These are phyloP conservation scores for Escallonia herrerae DNA, from an alignment of 129 eudicot genomes.

Conservation along the genomic window DNA sequence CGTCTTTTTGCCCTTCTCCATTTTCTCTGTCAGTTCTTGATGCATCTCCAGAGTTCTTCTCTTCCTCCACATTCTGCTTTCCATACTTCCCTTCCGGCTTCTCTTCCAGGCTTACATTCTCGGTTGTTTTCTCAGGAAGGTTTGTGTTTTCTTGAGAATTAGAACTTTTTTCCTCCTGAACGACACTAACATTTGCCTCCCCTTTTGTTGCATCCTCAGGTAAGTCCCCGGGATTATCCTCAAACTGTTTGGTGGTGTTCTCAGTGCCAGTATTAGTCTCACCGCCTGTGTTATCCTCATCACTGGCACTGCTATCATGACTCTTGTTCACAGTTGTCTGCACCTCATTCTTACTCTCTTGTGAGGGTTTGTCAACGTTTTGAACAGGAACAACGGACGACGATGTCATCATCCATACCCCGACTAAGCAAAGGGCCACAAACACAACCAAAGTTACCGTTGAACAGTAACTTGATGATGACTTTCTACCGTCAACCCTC, in stretches of 20 bases:
- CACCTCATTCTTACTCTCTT: slow-evolving; percentile 41
- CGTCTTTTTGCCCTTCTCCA: slow-evolving; percentile 21
- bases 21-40: slow-evolving; percentile 16
- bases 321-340: slow-evolving; percentile 25
- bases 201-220: slow-evolving; percentile 95
- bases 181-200: slow-evolving; percentile 28
- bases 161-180: slow-evolving; percentile 27
- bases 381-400: slow-evolving; percentile 72
- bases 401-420: slow-evolving; percentile 98
- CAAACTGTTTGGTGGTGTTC: slow-evolving; percentile 51
- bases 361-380: slow-evolving; percentile 36
- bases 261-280: slow-evolving; percentile 26
- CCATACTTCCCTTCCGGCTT: slow-evolving; percentile 28
- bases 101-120: slow-evolving; percentile 31
- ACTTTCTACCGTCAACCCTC: slow-evolving; percentile 70
- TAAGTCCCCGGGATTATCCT: slow-evolving; percentile 80
- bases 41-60: slow-evolving; percentile 21
- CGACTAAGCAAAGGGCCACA: slow-evolving; percentile 85
- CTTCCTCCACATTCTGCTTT: slow-evolving; percentile 13
- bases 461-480: slow-evolving; percentile 71
- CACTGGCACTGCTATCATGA: slow-evolving; percentile 9
- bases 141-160: slow-evolving; percentile 18
- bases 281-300: slow-evolving; percentile 13
- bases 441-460: slow-evolving; percentile 76
- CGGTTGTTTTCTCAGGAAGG: slow-evolving; percentile 13